Conservation (phyloP, 176 grass and related monocot genomes). For the Eragrostis curvula region DNA sequence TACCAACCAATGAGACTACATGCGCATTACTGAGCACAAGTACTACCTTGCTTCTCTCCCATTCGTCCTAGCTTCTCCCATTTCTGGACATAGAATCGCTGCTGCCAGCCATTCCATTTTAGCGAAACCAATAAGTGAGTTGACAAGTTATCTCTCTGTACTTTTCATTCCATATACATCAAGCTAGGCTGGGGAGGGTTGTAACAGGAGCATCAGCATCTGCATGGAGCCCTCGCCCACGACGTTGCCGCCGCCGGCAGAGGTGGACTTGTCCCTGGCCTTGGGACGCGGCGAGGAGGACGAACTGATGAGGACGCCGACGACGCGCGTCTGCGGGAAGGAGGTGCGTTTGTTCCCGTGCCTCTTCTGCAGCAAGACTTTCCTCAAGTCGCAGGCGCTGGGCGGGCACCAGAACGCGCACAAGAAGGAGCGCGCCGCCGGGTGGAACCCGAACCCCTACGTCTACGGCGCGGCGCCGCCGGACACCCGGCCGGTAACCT, state of each 20-base stretch:
- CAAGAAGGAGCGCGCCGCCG: slow-evolving; percentile 16
- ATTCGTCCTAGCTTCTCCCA: neutral
- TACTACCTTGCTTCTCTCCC: neutral
- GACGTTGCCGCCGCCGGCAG: neutral
- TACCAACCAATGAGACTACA: neutral
- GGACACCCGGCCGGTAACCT: neutral
- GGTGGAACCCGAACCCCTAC: slow-evolving; percentile 45
- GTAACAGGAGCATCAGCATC: neutral
- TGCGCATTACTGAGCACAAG: neutral
- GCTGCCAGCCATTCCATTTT: neutral
- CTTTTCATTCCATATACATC: neutral
- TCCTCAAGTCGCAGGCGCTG: slow-evolving; percentile 73
- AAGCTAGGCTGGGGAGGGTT: neutral
- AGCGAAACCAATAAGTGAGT: neutral
- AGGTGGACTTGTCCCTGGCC: slow-evolving; percentile 44
- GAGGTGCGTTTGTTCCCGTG: slow-evolving; percentile 70
- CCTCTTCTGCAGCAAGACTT: slow-evolving; percentile 78
- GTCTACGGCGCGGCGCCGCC: neutral
- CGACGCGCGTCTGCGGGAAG: slow-evolving; percentile 32
- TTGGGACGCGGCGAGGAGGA: neutral
- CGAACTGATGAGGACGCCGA: neutral
- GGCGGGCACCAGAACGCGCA: slow-evolving; percentile 91
- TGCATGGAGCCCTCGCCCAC: neutral
- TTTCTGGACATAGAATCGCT: neutral
- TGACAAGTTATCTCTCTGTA: neutral